Evolutionary conservation across 352 stramenopile species (phyloP).

Genomic region (Phytophthora quininea): DNA sequence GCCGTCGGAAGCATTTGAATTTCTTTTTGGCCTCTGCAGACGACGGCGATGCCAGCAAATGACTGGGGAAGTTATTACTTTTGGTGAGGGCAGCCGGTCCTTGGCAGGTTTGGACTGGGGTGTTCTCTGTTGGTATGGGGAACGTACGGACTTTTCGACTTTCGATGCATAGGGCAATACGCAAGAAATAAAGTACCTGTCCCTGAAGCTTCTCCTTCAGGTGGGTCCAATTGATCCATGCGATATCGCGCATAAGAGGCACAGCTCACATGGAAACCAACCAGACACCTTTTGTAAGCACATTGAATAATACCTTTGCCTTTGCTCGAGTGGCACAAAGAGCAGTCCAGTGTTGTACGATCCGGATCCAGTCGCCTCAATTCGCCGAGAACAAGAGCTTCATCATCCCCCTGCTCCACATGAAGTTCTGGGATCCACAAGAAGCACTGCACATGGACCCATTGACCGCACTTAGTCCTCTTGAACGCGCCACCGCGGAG

Average conservation of each 20-base stretch:
- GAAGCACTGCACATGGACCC: slow-evolving; percentile 88
- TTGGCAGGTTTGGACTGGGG: slow-evolving; percentile 8
- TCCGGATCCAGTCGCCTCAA: slow-evolving; percentile 63
- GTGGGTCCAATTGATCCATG: slow-evolving; percentile 57
- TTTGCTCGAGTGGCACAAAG: slow-evolving; percentile 68
- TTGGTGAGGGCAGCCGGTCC: slow-evolving; percentile 11
- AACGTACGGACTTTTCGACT: slow-evolving; percentile 19
- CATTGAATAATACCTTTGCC: slow-evolving; percentile 79
- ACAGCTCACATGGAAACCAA: slow-evolving; percentile 85
- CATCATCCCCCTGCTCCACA: slow-evolving; percentile 41
- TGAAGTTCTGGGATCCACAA: slow-evolving; percentile 85
- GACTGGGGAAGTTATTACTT: slow-evolving; percentile 51
- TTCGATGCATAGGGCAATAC: slow-evolving; percentile 69
- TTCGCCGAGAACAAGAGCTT: slow-evolving; percentile 50
- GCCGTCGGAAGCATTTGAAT: slow-evolving; percentile 63
- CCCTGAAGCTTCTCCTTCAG: slow-evolving; percentile 40
- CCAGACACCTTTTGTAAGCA: slow-evolving; percentile 69
- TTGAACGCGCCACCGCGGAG: slow-evolving; percentile 69
- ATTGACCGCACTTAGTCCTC: slow-evolving; percentile 62
- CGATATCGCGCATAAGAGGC: slow-evolving; percentile 62
- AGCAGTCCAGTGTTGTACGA: slow-evolving; percentile 66
- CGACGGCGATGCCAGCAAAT: slow-evolving; percentile 54
- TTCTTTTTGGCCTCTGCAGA: slow-evolving; percentile 56
- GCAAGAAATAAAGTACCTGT: slow-evolving; percentile 65
- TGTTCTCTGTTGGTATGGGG: not conserved